These are phyloP conservation scores for Apiotrichum montevideense DNA, from an alignment of 1,284 basidiomycete species.

Conservation along the genomic window DNA sequence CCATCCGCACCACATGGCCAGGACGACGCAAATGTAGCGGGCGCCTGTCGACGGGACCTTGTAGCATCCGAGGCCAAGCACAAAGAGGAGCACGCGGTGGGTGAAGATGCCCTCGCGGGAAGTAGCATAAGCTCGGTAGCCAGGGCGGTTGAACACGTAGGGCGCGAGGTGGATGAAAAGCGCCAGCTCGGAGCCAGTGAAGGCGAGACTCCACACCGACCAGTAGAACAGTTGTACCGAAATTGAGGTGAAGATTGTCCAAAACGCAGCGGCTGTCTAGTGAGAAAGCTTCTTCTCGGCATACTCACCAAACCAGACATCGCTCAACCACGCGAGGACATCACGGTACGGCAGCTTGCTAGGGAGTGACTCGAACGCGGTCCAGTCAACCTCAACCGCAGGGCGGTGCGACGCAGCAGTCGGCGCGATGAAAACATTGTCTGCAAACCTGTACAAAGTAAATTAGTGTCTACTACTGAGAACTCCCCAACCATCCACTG, in stretches of 20 bases:
- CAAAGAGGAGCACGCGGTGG: constrained; percentile 53
- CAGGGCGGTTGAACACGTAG: constrained; percentile 53
- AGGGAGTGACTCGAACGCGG: constrained; percentile 3
- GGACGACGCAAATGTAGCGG: constrained; percentile 57
- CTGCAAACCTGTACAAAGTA: background rate
- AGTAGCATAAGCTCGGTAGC: constrained; percentile 50
- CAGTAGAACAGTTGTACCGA: constrained; percentile 85
- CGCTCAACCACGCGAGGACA: constrained; percentile 31
- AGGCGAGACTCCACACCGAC: constrained; percentile 73
- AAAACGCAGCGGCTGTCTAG: constrained; percentile 68
- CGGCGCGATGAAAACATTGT: constrained; percentile 10
- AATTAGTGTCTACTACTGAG: background rate
- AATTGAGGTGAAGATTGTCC: constrained; percentile 79
- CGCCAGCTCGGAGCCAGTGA: constrained; percentile 65
- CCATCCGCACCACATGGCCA: constrained; percentile 54
- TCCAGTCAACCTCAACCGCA: constrained; percentile 20
- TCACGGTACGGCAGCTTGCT: constrained; percentile 8
- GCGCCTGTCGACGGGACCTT: constrained; percentile 54
- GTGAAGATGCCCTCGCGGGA: constrained; percentile 52
- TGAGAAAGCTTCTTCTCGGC: background rate
- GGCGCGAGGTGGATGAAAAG: constrained; percentile 65
- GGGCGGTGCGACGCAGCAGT: constrained; percentile 1
- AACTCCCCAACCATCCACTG: too few species aligned
- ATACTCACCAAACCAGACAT: constrained; percentile 39
- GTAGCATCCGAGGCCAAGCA: constrained; percentile 59